Evolutionary conservation across 768 basidiomycete species (phyloP).

Genomic region (Vishniacozyma victoriae): DNA sequence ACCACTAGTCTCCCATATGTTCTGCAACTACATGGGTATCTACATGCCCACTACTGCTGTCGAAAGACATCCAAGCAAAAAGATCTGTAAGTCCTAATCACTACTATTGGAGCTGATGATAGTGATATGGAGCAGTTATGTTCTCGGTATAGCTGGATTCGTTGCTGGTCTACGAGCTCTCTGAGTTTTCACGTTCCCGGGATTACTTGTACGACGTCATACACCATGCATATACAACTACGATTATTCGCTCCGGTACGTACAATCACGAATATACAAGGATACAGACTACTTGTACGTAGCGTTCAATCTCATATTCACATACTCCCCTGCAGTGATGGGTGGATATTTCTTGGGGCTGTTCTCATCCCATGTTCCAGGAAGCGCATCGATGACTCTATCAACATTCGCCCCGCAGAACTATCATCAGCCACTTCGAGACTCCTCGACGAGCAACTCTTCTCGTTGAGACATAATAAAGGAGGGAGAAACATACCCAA

Average conservation of each 20-base stretch:
- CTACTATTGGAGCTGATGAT: not conserved
- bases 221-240: too few relatives aligned
- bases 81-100: constrained; percentile 51
- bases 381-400: constrained; percentile 53
- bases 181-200: too few relatives aligned
- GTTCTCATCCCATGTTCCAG: constrained; percentile 52
- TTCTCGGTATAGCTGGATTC: constrained; percentile 59
- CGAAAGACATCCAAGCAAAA: constrained; percentile 53
- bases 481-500: not conserved
- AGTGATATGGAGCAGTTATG: constrained; percentile 59
- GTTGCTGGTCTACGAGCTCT: constrained; percentile 5
- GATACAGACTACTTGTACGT: too few relatives aligned
- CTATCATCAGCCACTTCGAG: too few relatives aligned
- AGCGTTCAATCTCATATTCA: constrained; percentile 17
- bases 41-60: constrained; percentile 64
- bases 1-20: constrained; percentile 71
- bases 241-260: too few relatives aligned
- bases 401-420: constrained; percentile 47
- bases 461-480: too few relatives aligned
- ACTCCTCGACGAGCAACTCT: not conserved
- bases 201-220: too few relatives aligned
- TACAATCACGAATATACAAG: too few relatives aligned
- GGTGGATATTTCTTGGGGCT: constrained; percentile 55
- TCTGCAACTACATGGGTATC: constrained; percentile 92
- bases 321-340: constrained; percentile 15